Percentiles rank a stretch among this genome's conserved stretches.
These are phyloP conservation scores for Silene coronaria DNA, from an alignment of 179 eudicot genomes.

Conservation along the genomic window DNA sequence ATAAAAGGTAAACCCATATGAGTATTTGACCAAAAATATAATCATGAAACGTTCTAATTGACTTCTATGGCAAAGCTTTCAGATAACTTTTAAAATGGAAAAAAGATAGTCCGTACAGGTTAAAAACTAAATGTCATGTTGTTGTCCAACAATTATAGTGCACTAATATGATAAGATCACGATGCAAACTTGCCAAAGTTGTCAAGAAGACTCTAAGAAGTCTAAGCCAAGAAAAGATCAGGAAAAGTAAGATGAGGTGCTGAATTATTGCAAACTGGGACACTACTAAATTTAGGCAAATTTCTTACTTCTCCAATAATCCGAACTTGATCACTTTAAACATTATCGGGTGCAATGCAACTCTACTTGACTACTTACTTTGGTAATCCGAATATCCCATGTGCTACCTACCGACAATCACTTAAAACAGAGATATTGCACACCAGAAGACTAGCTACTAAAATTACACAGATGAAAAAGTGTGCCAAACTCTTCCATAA, in stretches of 20 bases:
- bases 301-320: background rate
- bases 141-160: background rate
- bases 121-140: background rate
- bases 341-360: background rate
- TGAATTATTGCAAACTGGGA: background rate
- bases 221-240: background rate
- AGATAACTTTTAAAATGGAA: too few relatives aligned
- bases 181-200: background rate
- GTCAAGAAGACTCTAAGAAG: background rate
- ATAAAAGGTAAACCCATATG: background rate
- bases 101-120: too few relatives aligned
- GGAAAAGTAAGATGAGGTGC: background rate
- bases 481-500: background rate
- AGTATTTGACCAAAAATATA: background rate
- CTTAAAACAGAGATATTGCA: background rate
- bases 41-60: background rate
- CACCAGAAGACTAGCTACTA: background rate
- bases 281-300: background rate
- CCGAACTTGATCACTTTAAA: background rate
- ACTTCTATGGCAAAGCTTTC: background rate
- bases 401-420: background rate
- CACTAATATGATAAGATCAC: background rate
- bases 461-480: background rate
- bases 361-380: background rate
- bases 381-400: background rate